phyloP scores from a whole-genome alignment of 371 early-diverging fungal species.

The Saksenaea vasiformis region DNA sequence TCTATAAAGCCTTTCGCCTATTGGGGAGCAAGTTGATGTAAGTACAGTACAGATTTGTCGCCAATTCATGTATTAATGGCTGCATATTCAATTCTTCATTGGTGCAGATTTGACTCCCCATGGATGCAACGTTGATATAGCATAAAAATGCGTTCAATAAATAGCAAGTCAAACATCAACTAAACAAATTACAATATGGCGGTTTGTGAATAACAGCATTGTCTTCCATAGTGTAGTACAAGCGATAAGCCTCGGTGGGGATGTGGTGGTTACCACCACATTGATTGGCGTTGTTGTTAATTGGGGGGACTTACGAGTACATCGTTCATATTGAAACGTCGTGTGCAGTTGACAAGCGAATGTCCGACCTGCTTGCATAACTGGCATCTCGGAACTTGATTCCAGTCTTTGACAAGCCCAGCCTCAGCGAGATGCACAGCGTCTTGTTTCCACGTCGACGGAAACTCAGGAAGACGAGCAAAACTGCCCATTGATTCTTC shows the following conservation, averaged over 20 bases:
- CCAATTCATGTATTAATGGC: too few species aligned
- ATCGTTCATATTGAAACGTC: not conserved
- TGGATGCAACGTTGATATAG: too few species aligned
- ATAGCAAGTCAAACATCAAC: too few species aligned
- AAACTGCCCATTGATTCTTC: not conserved
- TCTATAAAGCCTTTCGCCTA: too few species aligned
- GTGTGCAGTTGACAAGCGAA: slow-evolving; percentile 17
- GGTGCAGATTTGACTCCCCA: too few species aligned
- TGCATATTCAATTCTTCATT: too few species aligned
- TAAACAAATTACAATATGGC: too few species aligned
- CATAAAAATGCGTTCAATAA: too few species aligned
- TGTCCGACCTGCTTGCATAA: slow-evolving; percentile 18
- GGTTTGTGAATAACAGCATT: slow-evolving; percentile 19
- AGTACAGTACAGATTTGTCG: too few species aligned
- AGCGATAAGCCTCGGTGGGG: slow-evolving; percentile 1
- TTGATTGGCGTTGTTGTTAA: not conserved
- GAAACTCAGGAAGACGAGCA: slow-evolving; percentile 6
- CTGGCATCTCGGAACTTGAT: slow-evolving; percentile 7
- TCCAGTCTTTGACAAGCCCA: slow-evolving; percentile 16
- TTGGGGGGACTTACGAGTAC: not conserved
- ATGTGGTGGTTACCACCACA: not conserved
- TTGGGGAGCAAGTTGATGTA: too few species aligned
- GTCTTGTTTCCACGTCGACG: slow-evolving; percentile 11
- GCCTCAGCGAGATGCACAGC: slow-evolving; percentile 16
- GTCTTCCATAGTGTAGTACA: slow-evolving; percentile 19